These are phyloP conservation scores for Neonectria coccinea DNA, from an alignment of 2,329 filamentous ascomycete genomes.

Conservation along the genomic window DNA sequence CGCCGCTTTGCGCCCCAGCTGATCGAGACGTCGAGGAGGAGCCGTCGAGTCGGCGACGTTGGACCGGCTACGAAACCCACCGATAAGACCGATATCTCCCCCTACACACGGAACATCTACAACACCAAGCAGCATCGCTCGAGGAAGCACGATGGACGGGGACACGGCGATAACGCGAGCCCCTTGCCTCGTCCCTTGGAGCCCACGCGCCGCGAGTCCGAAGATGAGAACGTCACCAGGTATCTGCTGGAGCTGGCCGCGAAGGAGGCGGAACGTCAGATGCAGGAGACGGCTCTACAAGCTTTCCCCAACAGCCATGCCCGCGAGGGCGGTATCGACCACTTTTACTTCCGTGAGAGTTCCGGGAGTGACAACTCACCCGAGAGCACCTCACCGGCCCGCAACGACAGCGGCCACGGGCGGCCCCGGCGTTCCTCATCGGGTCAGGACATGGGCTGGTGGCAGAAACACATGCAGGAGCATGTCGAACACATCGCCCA, in stretches of 20 bases:
- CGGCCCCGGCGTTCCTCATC: constrained; percentile 68
- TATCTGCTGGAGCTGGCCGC: constrained; percentile 85
- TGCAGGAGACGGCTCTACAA: constrained; percentile 80
- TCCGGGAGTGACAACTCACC: constrained; percentile 66
- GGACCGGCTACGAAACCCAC: constrained; percentile 71
- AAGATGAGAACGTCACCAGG: constrained; percentile 80
- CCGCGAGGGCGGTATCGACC: constrained; percentile 76
- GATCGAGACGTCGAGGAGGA: constrained; percentile 81
- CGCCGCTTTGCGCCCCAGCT: constrained; percentile 80
- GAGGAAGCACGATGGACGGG: constrained; percentile 42
- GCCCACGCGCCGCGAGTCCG: constrained; percentile 71
- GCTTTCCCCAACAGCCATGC: constrained; percentile 81
- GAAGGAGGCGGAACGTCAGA: constrained; percentile 81
- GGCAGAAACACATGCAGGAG: constrained; percentile 83
- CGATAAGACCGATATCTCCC: constrained; percentile 79
- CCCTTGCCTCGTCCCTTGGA: constrained; percentile 49
- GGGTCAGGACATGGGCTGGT: constrained; percentile 75
- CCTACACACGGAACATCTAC: constrained; percentile 72
- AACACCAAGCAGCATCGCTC: constrained; percentile 56
- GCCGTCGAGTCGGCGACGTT: constrained; percentile 73
- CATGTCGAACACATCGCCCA: constrained; percentile 75
- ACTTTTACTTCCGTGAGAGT: constrained; percentile 76
- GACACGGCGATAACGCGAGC: constrained; percentile 41
- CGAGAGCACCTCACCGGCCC: constrained; percentile 52
- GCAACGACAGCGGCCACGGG: constrained; percentile 42